Evolutionary conservation across 495 filamentous ascomycete genomes (phyloP), one percentile per base, ranked within the genome.

Genomic region (Penicillium odoratum): DNA sequence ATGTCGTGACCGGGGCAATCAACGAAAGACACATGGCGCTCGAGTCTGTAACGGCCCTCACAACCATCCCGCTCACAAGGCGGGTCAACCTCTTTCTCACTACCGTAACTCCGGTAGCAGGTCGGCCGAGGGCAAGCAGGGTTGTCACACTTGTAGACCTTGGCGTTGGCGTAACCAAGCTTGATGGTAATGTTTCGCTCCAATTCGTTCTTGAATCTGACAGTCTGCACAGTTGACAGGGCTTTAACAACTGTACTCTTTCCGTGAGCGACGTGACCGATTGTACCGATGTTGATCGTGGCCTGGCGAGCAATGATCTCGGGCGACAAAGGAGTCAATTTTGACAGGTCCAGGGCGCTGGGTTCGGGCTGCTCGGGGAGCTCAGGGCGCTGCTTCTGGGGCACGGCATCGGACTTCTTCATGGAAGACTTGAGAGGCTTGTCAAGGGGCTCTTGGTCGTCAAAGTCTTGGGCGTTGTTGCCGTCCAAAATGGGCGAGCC

Each of bases 141-240:
- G 75, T 90, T 97, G 73, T 96, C 91, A 73, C 94, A 98, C 83
- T 97, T 93, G 85, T 98, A 98, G 77, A 98, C 90, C 77, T 98
- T 98, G 59, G 94, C 94, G 74, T 98, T 98, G 69, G 94, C 94
- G 73, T 98, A 98, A 70, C 94, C 94, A 69, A 98, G 85, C 85
- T 98, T 98, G 79, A 98, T 98, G 57, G 94, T 98, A 69, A 98
- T 98, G 70, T 98, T 98, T 63, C 94, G 83, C 78, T 98, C 94
- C 74, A 97, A 78, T 75, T 98, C 94, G 77, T 96, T 98, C 87
- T 98, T 98, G 83, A 98, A 98, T 57, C 94, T 85, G 66, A 98
- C 94, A 13, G 94, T 98, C 82, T 98, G 94, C 29, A 98, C 94
- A 48, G 94, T 95, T 0, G 94, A 97, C 62, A 98, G 97, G 55